These are phyloP conservation scores for Calonectria pseudoreteaudii DNA, from an alignment of 2,329 filamentous ascomycete species.

Conservation along the genomic window DNA sequence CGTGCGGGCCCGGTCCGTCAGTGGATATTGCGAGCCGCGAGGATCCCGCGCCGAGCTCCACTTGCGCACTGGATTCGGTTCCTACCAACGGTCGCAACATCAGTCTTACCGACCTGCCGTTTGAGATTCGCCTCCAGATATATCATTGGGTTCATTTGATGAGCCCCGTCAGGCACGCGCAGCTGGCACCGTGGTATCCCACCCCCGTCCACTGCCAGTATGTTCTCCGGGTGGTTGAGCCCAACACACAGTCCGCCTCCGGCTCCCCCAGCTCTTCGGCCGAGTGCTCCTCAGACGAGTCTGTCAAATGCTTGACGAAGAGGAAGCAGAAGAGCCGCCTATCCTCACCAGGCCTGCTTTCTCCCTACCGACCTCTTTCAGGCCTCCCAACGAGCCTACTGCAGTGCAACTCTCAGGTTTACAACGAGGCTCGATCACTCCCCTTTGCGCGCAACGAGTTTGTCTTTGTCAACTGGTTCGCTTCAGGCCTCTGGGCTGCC, in stretches of 20 bases:
- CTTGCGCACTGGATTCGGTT: not conserved
- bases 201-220: slow-evolving; percentile 48
- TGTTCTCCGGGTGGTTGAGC: slow-evolving; percentile 40
- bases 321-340: not conserved
- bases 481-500: slow-evolving; percentile 57
- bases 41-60: slow-evolving; percentile 19
- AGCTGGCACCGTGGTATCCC: slow-evolving; percentile 56
- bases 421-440: slow-evolving; percentile 54
- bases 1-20: not conserved
- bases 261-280: not conserved
- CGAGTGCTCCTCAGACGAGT: not conserved
- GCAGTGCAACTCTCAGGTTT: slow-evolving; percentile 53
- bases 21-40: slow-evolving; percentile 23
- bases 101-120: slow-evolving; percentile 45
- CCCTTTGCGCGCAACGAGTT: slow-evolving; percentile 60
- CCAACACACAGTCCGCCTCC: not conserved
- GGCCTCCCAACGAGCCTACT: slow-evolving; percentile 57
- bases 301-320: not conserved
- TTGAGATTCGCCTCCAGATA: slow-evolving; percentile 60
- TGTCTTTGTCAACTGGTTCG: slow-evolving; percentile 59
- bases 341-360: slow-evolving; percentile 37
- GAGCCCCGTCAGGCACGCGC: slow-evolving; percentile 52
- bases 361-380: slow-evolving; percentile 50
- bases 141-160: slow-evolving; percentile 56
- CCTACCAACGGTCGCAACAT: not conserved